Evolutionary conservation across 2,329 filamentous ascomycete genomes (phyloP), one percentile per base, ranked within the genome.

Genomic region (Cordyceps cicadae): DNA sequence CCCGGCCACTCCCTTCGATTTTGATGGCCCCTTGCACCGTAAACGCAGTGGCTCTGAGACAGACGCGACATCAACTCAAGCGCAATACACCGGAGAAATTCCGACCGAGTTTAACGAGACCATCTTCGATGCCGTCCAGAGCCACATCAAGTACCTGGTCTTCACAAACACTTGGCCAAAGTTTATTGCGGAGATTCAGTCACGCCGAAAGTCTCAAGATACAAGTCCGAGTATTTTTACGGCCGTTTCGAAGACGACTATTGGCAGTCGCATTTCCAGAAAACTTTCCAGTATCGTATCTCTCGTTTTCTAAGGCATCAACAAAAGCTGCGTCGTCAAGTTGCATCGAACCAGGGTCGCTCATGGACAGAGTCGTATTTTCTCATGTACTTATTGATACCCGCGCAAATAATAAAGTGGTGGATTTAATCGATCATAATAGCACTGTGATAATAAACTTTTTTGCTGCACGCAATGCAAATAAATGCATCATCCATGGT

Each of bases 141-240:
- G 56, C 34, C 63, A 67, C 55, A 65, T 67, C 61, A 67, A 67
- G 63, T 67, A 67, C 52, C 63, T 67, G n/a, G 65, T 70, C 5
- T 63, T 70, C 39, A 70, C 68, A 21, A 70, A 70, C 60, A 70
- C 68, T 0, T 70, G 68, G 68, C 68, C 68, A 39, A 70, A 69
- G 61, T 70, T 70, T 48, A 65, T 70, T 29, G 34, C 57, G 0
- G 61, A 62, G 37, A 62, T 62, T 52, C 61, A 62, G 39, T 56
- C 51, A 14, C 54, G 56, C 51, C n/a, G 61, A 41, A 43, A 39
- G 14, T 62, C 61, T 14, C 54, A n/a, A 9, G 61, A 62, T 14
- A 59, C 52, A n/a, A 48, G 56, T 19, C 61, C 26, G 14, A 62
- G 56, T 56, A 49, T 56, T 21, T 48, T 48, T 15, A 60, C 56